A percentile compares a stretch with the other conserved stretches of the same genome.
These are phyloP conservation scores for Linaria vulgaris DNA, from an alignment of 257 asterid genomes.

Conservation along the genomic window DNA sequence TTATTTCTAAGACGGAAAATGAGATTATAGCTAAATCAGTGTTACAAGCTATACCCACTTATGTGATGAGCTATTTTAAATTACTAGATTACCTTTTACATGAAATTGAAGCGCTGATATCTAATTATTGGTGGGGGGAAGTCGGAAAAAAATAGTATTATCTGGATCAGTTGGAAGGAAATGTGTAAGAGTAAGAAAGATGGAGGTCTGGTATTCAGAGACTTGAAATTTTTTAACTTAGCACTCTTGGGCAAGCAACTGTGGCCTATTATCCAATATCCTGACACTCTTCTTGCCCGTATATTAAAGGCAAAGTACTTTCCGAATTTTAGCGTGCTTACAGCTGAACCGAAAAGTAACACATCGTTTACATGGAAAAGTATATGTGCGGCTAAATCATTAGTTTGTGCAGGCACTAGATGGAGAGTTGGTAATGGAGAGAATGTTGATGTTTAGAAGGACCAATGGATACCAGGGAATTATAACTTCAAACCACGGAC, in stretches of 20 bases:
- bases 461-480: neutral
- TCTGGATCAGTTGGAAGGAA: neutral
- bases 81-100: neutral
- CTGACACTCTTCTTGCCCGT: neutral
- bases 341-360: neutral
- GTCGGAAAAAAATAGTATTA: neutral
- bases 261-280: neutral
- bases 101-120: neutral
- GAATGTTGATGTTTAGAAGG: neutral
- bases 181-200: neutral
- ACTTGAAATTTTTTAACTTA: neutral
- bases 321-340: neutral
- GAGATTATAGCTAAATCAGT: neutral
- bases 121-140: neutral
- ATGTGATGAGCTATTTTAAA: too few relatives aligned
- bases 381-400: too few relatives aligned
- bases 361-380: too few relatives aligned
- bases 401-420: neutral
- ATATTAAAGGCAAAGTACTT: neutral
- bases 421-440: neutral
- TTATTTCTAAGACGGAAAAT: neutral
- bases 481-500: neutral
- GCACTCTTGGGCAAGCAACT: neutral
- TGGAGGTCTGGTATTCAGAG: neutral
- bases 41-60: neutral